A percentile compares a stretch with the other conserved stretches of the same genome.
phyloP scores from a whole-genome alignment of 805 yeast genomes.

The Cyberlindnera euphorbiiphila region DNA sequence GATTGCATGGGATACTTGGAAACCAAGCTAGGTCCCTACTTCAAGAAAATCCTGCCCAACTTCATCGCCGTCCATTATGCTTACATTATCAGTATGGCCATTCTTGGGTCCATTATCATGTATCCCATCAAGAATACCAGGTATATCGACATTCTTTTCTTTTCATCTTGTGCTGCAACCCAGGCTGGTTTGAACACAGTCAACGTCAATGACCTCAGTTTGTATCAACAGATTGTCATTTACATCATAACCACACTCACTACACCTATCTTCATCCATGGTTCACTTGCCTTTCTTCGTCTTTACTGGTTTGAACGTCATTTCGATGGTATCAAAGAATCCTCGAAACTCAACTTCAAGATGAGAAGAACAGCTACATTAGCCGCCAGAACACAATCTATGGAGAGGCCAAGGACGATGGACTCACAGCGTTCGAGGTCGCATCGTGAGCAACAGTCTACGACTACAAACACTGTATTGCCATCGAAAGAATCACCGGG shows the following conservation, averaged over 20 bases:
- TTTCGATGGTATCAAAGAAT: constrained; percentile 75
- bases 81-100: constrained; percentile 56
- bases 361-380: constrained; percentile 79
- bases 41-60: constrained; percentile 38
- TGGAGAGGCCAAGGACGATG: constrained; percentile 20
- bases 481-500: constrained; percentile 7
- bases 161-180: constrained; percentile 73
- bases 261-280: constrained; percentile 87
- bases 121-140: constrained; percentile 64
- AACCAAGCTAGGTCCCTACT: constrained; percentile 31
- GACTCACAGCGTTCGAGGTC: constrained; percentile 12
- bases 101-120: constrained; percentile 69
- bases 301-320: constrained; percentile 86
- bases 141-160: constrained; percentile 79
- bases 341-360: constrained; percentile 73
- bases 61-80: constrained; percentile 64
- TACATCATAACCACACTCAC: constrained; percentile 61
- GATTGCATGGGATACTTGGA: constrained; percentile 34
- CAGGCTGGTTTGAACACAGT: constrained; percentile 91
- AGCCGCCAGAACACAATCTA: constrained; percentile 44
- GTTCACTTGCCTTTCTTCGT: constrained; percentile 70
- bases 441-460: neutral
- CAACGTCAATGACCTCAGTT: constrained; percentile 54
- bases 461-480: neutral
- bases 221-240: constrained; percentile 79